phyloP scores from a whole-genome alignment of 805 yeast species.

The Hanseniaspora valbyensis region DNA sequence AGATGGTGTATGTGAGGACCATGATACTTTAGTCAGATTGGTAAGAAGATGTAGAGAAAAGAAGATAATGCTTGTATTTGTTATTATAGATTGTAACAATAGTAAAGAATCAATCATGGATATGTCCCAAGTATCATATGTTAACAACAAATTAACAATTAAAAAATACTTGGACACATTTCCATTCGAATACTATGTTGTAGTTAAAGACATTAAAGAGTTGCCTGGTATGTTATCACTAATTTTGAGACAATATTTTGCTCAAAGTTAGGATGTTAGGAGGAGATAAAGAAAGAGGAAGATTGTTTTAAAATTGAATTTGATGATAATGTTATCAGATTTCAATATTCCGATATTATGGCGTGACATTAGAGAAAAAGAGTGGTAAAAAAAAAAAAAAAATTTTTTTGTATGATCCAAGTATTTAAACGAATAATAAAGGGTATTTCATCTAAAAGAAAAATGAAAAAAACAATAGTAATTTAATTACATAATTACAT shows the following conservation, averaged over 20 bases:
- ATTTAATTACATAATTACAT: too few relatives aligned
- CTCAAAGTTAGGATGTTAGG: background rate
- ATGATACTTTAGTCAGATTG: slow-evolving; percentile 64
- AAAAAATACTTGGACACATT: slow-evolving; percentile 79
- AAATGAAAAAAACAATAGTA: too few relatives aligned
- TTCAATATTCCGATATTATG: too few relatives aligned
- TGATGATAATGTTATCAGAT: too few relatives aligned
- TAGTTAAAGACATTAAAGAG: slow-evolving; percentile 78
- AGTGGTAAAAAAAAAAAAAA: too few relatives aligned
- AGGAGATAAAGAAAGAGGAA: too few relatives aligned
- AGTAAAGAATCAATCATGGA: slow-evolving; percentile 80
- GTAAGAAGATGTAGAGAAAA: slow-evolving; percentile 89
- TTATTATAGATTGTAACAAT: slow-evolving; percentile 79
- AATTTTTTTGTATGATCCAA: too few relatives aligned
- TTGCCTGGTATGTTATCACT: slow-evolving; percentile 83
- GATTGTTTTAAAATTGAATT: too few relatives aligned
- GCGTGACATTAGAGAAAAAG: too few relatives aligned
- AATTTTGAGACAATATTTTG: slow-evolving; percentile 82
- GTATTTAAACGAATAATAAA: too few relatives aligned
- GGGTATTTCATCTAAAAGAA: too few relatives aligned
- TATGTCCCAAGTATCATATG: slow-evolving; percentile 91
- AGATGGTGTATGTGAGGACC: slow-evolving; percentile 97
- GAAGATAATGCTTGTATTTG: slow-evolving; percentile 88
- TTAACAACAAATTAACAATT: slow-evolving; percentile 63
- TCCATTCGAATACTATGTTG: slow-evolving; percentile 95